Percentiles rank a stretch among this genome's conserved stretches.
phyloP scores from a whole-genome alignment of 129 eudicot genomes.

The Ambrosia trifida region DNA sequence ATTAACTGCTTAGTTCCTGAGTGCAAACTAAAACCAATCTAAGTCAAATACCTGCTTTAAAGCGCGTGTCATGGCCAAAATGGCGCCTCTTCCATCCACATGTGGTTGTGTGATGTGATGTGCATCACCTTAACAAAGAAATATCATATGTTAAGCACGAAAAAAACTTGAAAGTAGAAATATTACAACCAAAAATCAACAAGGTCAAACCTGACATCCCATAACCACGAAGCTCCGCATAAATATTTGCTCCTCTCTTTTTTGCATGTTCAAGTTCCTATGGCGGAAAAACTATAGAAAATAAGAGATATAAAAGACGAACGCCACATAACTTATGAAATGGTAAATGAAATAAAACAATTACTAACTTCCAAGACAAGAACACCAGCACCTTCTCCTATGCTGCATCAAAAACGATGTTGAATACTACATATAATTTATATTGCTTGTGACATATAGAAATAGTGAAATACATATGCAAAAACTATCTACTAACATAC shows the following conservation, averaged over 20 bases:
- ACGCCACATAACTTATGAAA: background rate
- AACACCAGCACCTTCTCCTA: constrained; percentile 96
- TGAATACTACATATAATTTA: background rate
- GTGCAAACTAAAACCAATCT: background rate
- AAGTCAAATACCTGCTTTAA: constrained; percentile 61
- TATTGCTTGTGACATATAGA: background rate
- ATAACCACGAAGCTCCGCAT: constrained; percentile 91
- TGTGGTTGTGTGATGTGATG: constrained; percentile 97
- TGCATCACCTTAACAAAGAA: constrained; percentile 76
- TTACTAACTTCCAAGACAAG: constrained; percentile 88
- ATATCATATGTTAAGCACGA: constrained; percentile 4
- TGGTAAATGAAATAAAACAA: background rate
- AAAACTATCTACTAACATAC: constrained; percentile 49
- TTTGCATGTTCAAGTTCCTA: constrained; percentile 95
- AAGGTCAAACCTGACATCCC: constrained; percentile 86
- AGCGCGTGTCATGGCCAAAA: constrained; percentile 84
- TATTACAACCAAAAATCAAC: background rate
- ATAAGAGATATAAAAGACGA: background rate
- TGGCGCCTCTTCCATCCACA: constrained; percentile 85
- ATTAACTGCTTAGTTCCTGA: too few species aligned
- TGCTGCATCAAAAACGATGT: constrained; percentile 48
- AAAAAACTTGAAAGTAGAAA: constrained; percentile 2
- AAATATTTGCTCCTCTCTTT: constrained; percentile 76
- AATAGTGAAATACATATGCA: background rate
- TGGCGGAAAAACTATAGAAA: background rate